Percentiles rank a stretch among this genome's conserved stretches.
Conservation (phyloP, 768 basidiomycete species). For the Leccinum pellstonianum region DNA sequence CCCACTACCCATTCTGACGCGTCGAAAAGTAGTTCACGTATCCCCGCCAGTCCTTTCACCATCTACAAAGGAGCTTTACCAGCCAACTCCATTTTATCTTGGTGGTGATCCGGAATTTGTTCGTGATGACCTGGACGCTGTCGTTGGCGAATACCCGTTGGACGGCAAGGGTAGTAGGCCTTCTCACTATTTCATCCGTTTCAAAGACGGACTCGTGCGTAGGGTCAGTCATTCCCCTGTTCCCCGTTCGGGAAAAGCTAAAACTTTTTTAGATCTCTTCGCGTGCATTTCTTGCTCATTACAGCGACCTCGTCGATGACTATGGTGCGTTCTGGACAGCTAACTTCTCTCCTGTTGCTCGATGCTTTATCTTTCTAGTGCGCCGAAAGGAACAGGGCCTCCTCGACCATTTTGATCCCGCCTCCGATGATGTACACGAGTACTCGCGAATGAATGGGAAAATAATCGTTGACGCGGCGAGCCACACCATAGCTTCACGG, state of each 20-base stretch:
- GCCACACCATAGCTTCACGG: neutral
- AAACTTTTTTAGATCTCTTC: conserved; percentile 42
- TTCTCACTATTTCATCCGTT: conserved; percentile 63
- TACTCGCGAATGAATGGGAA: conserved; percentile 49
- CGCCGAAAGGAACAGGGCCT: conserved; percentile 40
- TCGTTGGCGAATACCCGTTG: conserved; percentile 56
- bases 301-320: conserved; percentile 47
- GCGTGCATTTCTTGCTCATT: conserved; percentile 35
- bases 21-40: conserved; percentile 34
- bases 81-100: conserved; percentile 33
- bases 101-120: conserved; percentile 35
- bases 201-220: conserved; percentile 53
- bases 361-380: conserved; percentile 37
- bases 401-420: conserved; percentile 59
- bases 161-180: conserved; percentile 28
- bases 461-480: conserved; percentile 30
- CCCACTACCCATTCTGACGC: conserved; percentile 6
- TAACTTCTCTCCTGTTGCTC: conserved; percentile 6
- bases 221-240: conserved; percentile 42
- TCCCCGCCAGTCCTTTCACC: conserved; percentile 37
- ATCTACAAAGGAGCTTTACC: conserved; percentile 43
- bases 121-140: conserved; percentile 37
- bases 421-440: conserved; percentile 52
- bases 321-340: conserved; percentile 47
- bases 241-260: neutral